Conservation (phyloP, 2,329 filamentous ascomycete genomes). For the Beauveria brongniartii region DNA sequence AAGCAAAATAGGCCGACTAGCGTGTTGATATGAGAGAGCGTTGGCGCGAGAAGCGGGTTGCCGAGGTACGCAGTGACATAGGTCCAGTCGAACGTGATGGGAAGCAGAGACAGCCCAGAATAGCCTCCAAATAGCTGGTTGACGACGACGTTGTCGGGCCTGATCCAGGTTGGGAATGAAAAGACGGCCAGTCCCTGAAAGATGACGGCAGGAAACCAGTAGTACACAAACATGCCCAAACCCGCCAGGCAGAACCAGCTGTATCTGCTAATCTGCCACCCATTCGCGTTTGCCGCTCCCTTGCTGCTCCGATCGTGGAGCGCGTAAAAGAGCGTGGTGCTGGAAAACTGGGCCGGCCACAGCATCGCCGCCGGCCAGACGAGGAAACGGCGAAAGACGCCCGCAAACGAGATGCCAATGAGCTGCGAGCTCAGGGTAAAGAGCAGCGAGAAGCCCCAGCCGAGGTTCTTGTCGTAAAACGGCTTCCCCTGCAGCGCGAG, state of each 20-base stretch:
- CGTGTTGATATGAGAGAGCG: slow-evolving; percentile 38
- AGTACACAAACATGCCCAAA: slow-evolving; percentile 37
- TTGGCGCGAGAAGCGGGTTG: slow-evolving; percentile 32
- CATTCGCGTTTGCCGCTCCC: slow-evolving; percentile 29
- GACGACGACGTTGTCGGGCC: slow-evolving; percentile 42
- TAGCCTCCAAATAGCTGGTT: slow-evolving; percentile 49
- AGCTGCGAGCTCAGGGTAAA: slow-evolving; percentile 50
- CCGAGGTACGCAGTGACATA: slow-evolving; percentile 32
- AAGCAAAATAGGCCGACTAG: slow-evolving; percentile 35
- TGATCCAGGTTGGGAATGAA: slow-evolving; percentile 47
- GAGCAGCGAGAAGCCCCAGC: slow-evolving; percentile 49
- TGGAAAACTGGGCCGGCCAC: slow-evolving; percentile 45
- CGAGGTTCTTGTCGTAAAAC: slow-evolving; percentile 38
- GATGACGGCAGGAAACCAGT: slow-evolving; percentile 45
- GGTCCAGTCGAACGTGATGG: slow-evolving; percentile 43
- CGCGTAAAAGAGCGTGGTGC: slow-evolving; percentile 38
- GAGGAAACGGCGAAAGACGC: slow-evolving; percentile 47
- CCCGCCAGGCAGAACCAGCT: slow-evolving; percentile 37
- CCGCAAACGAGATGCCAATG: slow-evolving; percentile 53
- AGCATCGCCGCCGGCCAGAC: slow-evolving; percentile 54
- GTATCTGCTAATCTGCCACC: slow-evolving; percentile 38
- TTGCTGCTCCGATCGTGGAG: slow-evolving; percentile 32
- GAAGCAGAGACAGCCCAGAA: slow-evolving; percentile 44
- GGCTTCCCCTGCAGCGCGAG: slow-evolving; percentile 34
- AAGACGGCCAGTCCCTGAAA: slow-evolving; percentile 45